Evolutionary conservation across 352 stramenopile genomes (phyloP), one percentile per base, ranked within the genome.

Genomic region (Globisporangium perplexum): DNA sequence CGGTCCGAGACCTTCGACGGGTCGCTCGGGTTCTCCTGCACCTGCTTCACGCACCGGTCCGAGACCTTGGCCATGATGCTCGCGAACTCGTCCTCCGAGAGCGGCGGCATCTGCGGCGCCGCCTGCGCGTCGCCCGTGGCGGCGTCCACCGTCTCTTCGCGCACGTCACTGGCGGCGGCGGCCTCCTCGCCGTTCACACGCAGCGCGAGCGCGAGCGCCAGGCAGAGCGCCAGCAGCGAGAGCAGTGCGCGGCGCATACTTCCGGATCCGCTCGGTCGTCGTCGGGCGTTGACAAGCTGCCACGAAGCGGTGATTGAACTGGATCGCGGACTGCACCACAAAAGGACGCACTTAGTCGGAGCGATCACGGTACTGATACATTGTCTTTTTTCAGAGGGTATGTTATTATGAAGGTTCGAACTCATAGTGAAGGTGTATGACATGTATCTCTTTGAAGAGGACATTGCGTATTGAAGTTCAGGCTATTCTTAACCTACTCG

Each of bases 21-120:
- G 50, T 91, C 78, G 17, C 55, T 66, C 28, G 79, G 72, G 65
- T 90, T 91, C 33, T 70, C 77, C 50, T 87, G 66, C 50, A 91
- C 69, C 57, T 93, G 68, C 62, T 81, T 74, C 36, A 77, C 68
- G 62, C 83, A 93, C 50, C 83, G 77, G 62, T 69, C 71, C 52
- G 80, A 86, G 28, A 91, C 60, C 66, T 90, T 90, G 47, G 73
- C 68, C 52, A 91, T 79, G 45, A 93, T 75, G 51, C 68, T 74
- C 45, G 73, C 77, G 33, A 91, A 85, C 28, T 62, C 71, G 31
- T 91, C 77, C 6, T 68, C 62, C 4, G 80, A 79, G 51, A 90
- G 59, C 15, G 69, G 59, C 36, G 77, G 75, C 45, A 59, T 15
- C 55, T 80, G 63, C 23, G 78, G 47, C 44, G n/a, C n/a, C n/a